Conservation (phyloP, 345 rosid species). For the Anastatica hierochuntica region DNA sequence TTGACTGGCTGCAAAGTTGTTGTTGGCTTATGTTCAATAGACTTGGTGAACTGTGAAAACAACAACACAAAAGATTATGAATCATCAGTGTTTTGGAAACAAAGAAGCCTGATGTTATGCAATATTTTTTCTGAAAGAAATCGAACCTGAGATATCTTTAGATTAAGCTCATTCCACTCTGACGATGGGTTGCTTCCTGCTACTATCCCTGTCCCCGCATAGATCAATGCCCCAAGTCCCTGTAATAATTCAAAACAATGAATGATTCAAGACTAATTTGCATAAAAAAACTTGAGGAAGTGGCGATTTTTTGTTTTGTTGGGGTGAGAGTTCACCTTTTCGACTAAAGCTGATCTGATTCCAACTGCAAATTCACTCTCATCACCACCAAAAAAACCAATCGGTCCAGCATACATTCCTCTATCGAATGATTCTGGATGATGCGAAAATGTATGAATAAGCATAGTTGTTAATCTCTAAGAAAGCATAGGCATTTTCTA, state of each 20-base stretch:
- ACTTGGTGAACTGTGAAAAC: constrained; percentile 19
- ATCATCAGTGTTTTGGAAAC: not conserved
- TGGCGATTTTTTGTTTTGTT: no score
- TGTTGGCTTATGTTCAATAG: constrained; percentile 19
- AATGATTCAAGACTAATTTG: no score
- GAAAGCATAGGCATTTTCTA: not conserved
- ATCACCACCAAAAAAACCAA: constrained; percentile 31
- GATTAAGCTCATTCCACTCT: constrained; percentile 95
- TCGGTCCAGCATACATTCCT: constrained; percentile 95
- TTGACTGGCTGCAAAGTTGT: constrained; percentile 13
- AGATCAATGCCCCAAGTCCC: constrained; percentile 80
- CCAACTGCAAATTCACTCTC: constrained; percentile 47
- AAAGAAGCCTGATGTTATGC: not conserved
- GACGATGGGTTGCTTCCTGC: constrained; percentile 72
- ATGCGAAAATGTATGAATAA: not conserved
- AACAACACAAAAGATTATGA: not conserved
- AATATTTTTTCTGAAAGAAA: not conserved
- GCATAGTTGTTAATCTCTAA: no score
- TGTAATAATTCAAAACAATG: no score
- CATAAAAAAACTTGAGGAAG: no score
- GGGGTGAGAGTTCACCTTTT: no score
- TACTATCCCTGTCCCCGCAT: constrained; percentile 91
- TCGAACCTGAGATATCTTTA: constrained; percentile 88
- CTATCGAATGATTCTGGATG: constrained; percentile 72
- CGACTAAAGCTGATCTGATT: constrained; percentile 82